phyloP scores from a whole-genome alignment of 2,329 filamentous ascomycete genomes.

The Paracamarosporium sp. region DNA sequence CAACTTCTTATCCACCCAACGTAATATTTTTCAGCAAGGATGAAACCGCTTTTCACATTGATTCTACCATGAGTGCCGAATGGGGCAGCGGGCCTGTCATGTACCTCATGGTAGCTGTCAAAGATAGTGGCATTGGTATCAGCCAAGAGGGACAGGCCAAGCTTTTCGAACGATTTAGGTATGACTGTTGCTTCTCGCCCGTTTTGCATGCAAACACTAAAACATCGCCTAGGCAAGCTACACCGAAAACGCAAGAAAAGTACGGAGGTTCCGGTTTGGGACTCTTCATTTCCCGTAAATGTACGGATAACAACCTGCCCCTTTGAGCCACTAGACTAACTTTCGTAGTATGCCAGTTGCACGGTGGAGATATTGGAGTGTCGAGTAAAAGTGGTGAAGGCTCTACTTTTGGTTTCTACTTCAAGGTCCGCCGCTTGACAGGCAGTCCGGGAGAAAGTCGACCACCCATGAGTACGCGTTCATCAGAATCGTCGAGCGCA shows the following conservation, averaged over 20 bases:
- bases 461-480: slow-evolving; percentile 32
- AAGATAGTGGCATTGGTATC: slow-evolving; percentile 53
- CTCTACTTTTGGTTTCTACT: slow-evolving; percentile 47
- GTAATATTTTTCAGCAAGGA: slow-evolving; percentile 53
- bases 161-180: slow-evolving; percentile 53
- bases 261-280: slow-evolving; percentile 52
- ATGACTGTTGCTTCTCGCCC: slow-evolving; percentile 22
- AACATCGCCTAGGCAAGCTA: slow-evolving; percentile 36
- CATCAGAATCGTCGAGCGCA: slow-evolving; percentile 26
- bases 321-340: slow-evolving; percentile 8
- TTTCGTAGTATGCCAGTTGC: slow-evolving; percentile 41
- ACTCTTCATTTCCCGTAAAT: slow-evolving; percentile 46
- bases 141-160: slow-evolving; percentile 47
- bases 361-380: slow-evolving; percentile 48
- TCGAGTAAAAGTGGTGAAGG: slow-evolving; percentile 43
- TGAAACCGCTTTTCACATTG: slow-evolving; percentile 45
- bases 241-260: slow-evolving; percentile 48
- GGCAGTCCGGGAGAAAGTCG: slow-evolving; percentile 27
- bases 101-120: slow-evolving; percentile 54
- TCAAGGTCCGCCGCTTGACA: slow-evolving; percentile 40
- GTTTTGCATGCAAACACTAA: slow-evolving; percentile 14
- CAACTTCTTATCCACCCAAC: slow-evolving; percentile 51
- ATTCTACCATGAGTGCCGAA: slow-evolving; percentile 49
- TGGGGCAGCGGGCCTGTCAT: slow-evolving; percentile 50
- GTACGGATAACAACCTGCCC: slow-evolving; percentile 19